phyloP scores from a whole-genome alignment of 2,329 filamentous ascomycete species.

The Fusarium lateritium region DNA sequence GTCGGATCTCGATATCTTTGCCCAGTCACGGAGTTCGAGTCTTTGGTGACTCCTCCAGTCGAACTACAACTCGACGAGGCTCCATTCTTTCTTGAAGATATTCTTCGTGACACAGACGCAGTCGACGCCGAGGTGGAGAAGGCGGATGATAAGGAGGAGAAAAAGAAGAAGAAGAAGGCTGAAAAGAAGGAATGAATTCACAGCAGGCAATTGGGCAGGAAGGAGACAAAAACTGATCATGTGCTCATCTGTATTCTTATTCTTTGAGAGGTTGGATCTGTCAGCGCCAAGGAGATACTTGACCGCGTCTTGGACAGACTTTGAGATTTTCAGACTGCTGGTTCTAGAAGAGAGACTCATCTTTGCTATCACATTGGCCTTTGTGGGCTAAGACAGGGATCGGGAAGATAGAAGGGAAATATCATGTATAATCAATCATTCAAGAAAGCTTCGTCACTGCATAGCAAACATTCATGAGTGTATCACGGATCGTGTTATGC shows the following conservation, averaged over 20 bases:
- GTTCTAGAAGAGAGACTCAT: conserved; percentile 18
- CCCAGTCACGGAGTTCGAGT: conserved; percentile 27
- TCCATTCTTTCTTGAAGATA: conserved; percentile 11
- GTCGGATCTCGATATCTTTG: conserved; percentile 41
- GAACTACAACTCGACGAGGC: conserved; percentile 28
- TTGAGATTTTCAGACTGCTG: conserved; percentile 13
- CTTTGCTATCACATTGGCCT: conserved; percentile 24
- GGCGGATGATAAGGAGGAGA: background rate
- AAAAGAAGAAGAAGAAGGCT: background rate
- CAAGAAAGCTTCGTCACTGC: background rate
- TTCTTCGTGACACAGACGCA: conserved; percentile 28
- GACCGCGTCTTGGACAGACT: conserved; percentile 16
- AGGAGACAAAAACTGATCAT: background rate
- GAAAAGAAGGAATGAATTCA: conserved; percentile 20
- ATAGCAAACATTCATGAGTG: background rate
- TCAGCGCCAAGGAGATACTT: conserved; percentile 4
- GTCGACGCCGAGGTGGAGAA: background rate
- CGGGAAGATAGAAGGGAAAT: background rate
- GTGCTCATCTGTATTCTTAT: conserved; percentile 15
- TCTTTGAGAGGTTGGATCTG: conserved; percentile 22
- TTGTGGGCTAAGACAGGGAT: background rate
- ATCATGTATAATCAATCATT: background rate
- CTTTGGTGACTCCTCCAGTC: conserved; percentile 4
- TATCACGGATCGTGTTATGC: conserved; percentile 20
- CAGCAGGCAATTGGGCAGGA: background rate